Conservation (phyloP, 1,284 basidiomycete species). For the Heimioporus punctisporus region DNA sequence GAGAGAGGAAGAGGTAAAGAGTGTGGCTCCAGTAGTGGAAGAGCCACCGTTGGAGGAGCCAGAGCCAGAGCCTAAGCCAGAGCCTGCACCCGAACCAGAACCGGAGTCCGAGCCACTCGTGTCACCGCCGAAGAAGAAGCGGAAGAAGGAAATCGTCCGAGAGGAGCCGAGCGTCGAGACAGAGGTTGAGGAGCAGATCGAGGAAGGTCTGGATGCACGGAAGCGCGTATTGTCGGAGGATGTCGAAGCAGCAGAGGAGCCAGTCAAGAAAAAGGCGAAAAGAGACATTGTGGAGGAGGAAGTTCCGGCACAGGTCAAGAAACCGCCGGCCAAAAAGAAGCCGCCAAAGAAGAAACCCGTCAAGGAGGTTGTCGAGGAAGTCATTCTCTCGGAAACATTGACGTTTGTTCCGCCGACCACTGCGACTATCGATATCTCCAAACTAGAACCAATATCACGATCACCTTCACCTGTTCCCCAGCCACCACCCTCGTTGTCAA, state of each 20-base stretch:
- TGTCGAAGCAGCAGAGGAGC: conserved; percentile 40
- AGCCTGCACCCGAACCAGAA: conserved; percentile 39
- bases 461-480: conserved; percentile 45
- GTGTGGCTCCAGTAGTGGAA: conserved; percentile 26
- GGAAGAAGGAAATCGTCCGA: conserved; percentile 39
- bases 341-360: conserved; percentile 34
- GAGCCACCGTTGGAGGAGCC: conserved; percentile 42
- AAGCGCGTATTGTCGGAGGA: conserved; percentile 39
- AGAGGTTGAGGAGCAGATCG: conserved; percentile 48
- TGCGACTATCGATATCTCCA: conserved; percentile 50
- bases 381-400: conserved; percentile 51
- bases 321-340: conserved; percentile 38
- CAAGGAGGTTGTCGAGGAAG: conserved; percentile 45
- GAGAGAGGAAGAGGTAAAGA: conserved; percentile 35
- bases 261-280: conserved; percentile 39
- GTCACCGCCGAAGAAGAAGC: conserved; percentile 48
- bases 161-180: conserved; percentile 38
- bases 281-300: conserved; percentile 30
- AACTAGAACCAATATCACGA: conserved; percentile 43
- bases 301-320: conserved; percentile 32
- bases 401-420: conserved; percentile 53
- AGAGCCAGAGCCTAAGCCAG: conserved; percentile 33
- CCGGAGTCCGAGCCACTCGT: conserved; percentile 33
- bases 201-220: conserved; percentile 23
- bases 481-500: conserved; percentile 39